Percentiles rank a stretch among this genome's conserved stretches.
These are phyloP conservation scores for Penstemon barbatus DNA, from an alignment of 257 asterid species.

Conservation along the genomic window DNA sequence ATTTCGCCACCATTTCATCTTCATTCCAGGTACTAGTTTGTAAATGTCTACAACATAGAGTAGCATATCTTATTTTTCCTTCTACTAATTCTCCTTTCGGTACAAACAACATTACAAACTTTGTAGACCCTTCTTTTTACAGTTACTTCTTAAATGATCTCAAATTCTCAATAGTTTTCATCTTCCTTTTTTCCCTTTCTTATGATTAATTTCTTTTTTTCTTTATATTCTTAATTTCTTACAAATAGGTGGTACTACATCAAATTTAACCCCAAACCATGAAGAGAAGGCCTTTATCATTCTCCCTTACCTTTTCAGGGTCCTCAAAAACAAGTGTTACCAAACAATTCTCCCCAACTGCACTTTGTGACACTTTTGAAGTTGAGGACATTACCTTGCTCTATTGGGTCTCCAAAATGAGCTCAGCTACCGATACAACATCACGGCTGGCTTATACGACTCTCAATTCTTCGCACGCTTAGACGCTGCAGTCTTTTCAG, in stretches of 20 bases:
- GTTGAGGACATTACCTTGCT: slow-evolving; percentile 38
- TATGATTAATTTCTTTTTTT: neutral
- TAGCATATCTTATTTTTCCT: slow-evolving; percentile 4
- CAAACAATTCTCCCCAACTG: slow-evolving; percentile 38
- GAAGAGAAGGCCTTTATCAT: slow-evolving; percentile 28
- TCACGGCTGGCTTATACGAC: slow-evolving; percentile 38
- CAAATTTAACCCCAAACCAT: slow-evolving; percentile 31
- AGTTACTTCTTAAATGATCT: slow-evolving; percentile 23
- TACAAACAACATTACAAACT: slow-evolving; percentile 1
- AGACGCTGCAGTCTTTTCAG: slow-evolving; percentile 73
- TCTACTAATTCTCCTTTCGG: neutral
- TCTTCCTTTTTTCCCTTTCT: slow-evolving; percentile 7
- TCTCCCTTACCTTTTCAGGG: slow-evolving; percentile 32
- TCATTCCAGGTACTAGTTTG: neutral
- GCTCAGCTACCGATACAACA: slow-evolving; percentile 37
- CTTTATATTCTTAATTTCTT: slow-evolving; percentile 33
- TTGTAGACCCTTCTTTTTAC: slow-evolving; percentile 26
- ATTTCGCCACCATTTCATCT: neutral
- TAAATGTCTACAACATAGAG: neutral
- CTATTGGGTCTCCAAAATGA: slow-evolving; percentile 38
- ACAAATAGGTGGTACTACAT: slow-evolving; percentile 38
- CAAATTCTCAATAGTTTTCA: slow-evolving; percentile 22
- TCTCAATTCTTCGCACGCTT: slow-evolving; percentile 42
- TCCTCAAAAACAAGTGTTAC: slow-evolving; percentile 27
- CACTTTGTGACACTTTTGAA: slow-evolving; percentile 50